phyloP scores from a whole-genome alignment of 441 rosid genomes.

The Aleurites moluccanus region DNA sequence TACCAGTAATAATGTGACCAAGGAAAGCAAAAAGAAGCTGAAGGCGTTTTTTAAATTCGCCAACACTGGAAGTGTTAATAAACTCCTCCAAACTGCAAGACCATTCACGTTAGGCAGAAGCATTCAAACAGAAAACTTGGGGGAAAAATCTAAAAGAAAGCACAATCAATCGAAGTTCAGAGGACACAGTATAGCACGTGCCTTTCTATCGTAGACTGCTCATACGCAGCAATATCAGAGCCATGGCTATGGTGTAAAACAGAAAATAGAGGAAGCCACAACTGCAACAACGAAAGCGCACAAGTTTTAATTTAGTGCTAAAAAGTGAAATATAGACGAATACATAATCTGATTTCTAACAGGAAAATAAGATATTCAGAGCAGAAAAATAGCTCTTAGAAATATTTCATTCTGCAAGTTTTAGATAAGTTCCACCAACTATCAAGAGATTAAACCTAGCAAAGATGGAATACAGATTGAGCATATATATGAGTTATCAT shows the following conservation, averaged over 20 bases:
- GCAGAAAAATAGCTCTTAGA: not conserved
- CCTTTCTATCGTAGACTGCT: conserved; percentile 70
- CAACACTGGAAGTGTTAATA: conserved; percentile 76
- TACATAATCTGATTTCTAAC: not conserved
- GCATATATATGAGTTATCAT: not conserved
- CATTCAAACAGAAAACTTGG: conserved; percentile 10
- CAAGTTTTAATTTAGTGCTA: not conserved
- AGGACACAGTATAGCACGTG: conserved; percentile 27
- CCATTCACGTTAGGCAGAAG: conserved; percentile 16
- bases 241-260: conserved; percentile 56
- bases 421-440: not conserved
- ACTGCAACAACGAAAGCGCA: conserved; percentile 51
- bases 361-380: not conserved
- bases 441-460: not conserved
- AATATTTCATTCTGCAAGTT: not conserved
- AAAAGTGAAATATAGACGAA: not conserved
- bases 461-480: not conserved
- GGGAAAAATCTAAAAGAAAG: not conserved
- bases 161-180: conserved; percentile 17
- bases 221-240: conserved; percentile 44
- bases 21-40: conserved; percentile 84
- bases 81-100: conserved; percentile 85
- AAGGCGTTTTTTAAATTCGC: conserved; percentile 88
- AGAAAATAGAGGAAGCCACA: conserved; percentile 93
- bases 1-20: conserved; percentile 68